phyloP scores from a whole-genome alignment of 331 rosid species.

The Quercus phellos region DNA sequence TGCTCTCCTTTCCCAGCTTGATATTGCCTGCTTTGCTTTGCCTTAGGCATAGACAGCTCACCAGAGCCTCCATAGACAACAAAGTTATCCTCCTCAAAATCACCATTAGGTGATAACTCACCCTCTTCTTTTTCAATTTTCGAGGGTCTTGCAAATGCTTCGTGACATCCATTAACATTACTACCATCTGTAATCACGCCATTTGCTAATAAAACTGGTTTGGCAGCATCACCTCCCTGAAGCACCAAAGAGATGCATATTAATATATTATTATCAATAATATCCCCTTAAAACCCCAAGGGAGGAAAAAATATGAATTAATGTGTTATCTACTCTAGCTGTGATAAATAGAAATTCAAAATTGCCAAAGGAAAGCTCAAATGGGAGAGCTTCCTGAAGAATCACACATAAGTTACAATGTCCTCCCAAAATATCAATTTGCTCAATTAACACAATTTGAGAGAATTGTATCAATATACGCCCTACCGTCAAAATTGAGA shows the following conservation, averaged over 20 bases:
- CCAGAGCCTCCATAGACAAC: conserved; percentile 51
- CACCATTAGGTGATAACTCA: conserved; percentile 86
- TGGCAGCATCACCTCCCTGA: conserved; percentile 50
- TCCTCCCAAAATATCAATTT: no score
- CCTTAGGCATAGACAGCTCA: conserved; percentile 35
- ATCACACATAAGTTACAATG: no score
- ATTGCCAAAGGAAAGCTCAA: background rate
- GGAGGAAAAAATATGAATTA: background rate
- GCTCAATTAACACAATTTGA: no score
- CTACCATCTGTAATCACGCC: conserved; percentile 46
- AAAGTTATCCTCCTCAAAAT: conserved; percentile 83
- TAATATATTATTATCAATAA: conserved; percentile 6
- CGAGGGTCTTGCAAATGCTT: conserved; percentile 56
- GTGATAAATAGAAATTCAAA: conserved; percentile 8
- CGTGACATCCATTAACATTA: conserved; percentile 41
- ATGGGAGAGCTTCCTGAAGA: no score
- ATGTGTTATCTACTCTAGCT: background rate
- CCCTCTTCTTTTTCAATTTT: conserved; percentile 96
- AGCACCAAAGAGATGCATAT: conserved; percentile 25
- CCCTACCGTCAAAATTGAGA: no score
- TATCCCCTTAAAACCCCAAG: background rate
- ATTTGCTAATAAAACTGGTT: conserved; percentile 41
- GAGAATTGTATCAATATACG: no score
- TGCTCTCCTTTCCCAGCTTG: conserved; percentile 53
- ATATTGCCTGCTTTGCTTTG: conserved; percentile 54